These are phyloP conservation scores for Coniochaeta hoffmannii DNA, from an alignment of 2,329 filamentous ascomycete genomes.

Conservation along the genomic window DNA sequence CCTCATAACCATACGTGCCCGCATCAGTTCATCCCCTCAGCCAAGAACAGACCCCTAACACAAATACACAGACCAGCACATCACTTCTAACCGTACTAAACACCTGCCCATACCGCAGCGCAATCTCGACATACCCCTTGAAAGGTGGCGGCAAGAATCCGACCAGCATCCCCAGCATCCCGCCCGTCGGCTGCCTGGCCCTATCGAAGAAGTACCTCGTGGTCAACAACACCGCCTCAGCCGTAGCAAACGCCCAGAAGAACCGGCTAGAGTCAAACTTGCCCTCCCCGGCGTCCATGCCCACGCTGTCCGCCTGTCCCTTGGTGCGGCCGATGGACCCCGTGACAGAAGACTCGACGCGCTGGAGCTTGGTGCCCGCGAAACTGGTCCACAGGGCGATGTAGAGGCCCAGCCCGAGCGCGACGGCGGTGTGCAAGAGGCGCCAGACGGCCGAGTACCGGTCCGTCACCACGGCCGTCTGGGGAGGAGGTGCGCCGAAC, in stretches of 20 bases:
- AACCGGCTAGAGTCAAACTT: slow-evolving; percentile 38
- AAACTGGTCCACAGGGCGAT: slow-evolving; percentile 62
- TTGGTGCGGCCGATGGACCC: slow-evolving; percentile 12
- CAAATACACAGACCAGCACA: slow-evolving; percentile 70
- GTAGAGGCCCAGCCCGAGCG: slow-evolving; percentile 62
- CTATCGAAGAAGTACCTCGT: slow-evolving; percentile 65
- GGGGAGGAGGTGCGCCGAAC: slow-evolving; percentile 13
- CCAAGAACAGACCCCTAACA: slow-evolving; percentile 55
- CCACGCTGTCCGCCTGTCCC: slow-evolving; percentile 10
- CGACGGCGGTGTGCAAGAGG: slow-evolving; percentile 65
- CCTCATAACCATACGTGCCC: too few species aligned
- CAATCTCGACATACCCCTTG: slow-evolving; percentile 52
- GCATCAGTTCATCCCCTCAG: slow-evolving; percentile 15
- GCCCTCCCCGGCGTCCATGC: slow-evolving; percentile 9
- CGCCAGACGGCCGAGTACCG: slow-evolving; percentile 55
- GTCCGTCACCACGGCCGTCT: slow-evolving; percentile 23
- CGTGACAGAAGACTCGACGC: slow-evolving; percentile 35
- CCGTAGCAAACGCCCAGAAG: slow-evolving; percentile 76
- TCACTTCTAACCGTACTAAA: slow-evolving; percentile 65
- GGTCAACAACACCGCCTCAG: slow-evolving; percentile 65
- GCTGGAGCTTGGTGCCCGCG: slow-evolving; percentile 55
- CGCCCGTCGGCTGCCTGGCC: slow-evolving; percentile 46
- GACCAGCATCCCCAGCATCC: slow-evolving; percentile 55
- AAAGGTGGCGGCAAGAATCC: slow-evolving; percentile 60
- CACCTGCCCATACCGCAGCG: slow-evolving; percentile 61